Base-by-base conservation (phyloP, 2,329 filamentous ascomycete species). In the Sporothrix schenckii region DNA sequence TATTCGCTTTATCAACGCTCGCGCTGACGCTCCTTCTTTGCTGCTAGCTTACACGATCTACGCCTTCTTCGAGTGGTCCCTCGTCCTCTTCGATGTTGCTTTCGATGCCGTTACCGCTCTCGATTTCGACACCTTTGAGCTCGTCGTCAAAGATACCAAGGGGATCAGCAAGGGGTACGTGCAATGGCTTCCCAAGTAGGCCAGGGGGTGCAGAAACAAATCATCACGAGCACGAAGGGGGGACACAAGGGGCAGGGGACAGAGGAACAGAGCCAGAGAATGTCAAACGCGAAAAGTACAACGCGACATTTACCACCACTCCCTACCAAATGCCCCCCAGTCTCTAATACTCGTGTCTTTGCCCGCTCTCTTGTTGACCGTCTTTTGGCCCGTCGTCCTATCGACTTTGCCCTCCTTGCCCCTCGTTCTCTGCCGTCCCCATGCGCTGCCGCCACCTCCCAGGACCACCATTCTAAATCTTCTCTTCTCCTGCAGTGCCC, bases 101-200 rank as follows among this genome's bases (percentile, higher is more conserved):
- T 99, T 99, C 81, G 95, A 99, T 82, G 93, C 95, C 68, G 91
- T 98, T 72, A 98, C 95, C 13, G 91, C 92, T 70, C 83, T 97
- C 76, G 95, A 99, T 83, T 99, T 98, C 83, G 86, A 89, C 73
- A 88, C 90, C 69, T 92, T 98, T 78, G 94, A 98, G 80, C 83
- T 99, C 77, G 86, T 93, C 75, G 86, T 99, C 74, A 92, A 88
- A 83, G 94, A 98, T 83, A 87, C 94, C 75, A 94, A 93, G 83
- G 94, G 93, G 74, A 83, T 90, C 78, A 95, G 92, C 85, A 94
- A 94, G 92, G 94, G 94, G 95, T 99, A 99, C 88, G 95, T 99
- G 83, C 88, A 90, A 83, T 91, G 91, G 91, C 93, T 97, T 87
- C 94, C 94, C 76, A 92, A 89, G 84, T 97, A 53, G 52, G 52